Conservation (phyloP, 2,329 filamentous ascomycete species). For the Stachybotrys echinatus region DNA sequence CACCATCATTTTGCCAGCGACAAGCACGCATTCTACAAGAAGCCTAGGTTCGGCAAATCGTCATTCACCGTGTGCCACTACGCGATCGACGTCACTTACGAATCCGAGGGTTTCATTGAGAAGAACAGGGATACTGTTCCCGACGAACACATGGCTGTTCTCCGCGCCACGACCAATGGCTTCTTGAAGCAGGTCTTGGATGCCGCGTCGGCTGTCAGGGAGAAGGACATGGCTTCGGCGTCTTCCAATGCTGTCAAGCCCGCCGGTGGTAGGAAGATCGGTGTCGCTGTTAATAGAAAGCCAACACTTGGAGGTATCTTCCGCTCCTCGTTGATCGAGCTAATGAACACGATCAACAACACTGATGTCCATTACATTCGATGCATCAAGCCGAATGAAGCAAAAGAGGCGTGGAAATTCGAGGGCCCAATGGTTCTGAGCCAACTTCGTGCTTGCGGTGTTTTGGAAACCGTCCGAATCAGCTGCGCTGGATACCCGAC, state of each 20-base stretch:
- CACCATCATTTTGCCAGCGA: slow-evolving; percentile 87
- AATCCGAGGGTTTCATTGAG: slow-evolving; percentile 98
- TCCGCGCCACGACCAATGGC: slow-evolving; percentile 75
- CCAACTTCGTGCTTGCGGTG: slow-evolving; percentile 96
- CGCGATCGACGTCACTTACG: slow-evolving; percentile 95
- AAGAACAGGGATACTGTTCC: slow-evolving; percentile 99
- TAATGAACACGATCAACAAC: slow-evolving; percentile 96
- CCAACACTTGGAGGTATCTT: slow-evolving; percentile 97
- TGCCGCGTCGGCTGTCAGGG: slow-evolving; percentile 78
- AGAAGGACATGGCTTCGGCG: slow-evolving; percentile 72
- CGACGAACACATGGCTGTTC: slow-evolving; percentile 93
- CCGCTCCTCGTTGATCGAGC: slow-evolving; percentile 94
- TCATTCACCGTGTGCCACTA: slow-evolving; percentile 98
- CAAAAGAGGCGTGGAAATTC: slow-evolving; percentile 94
- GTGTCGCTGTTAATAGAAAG: slow-evolving; percentile 90
- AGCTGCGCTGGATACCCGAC: slow-evolving; percentile 96
- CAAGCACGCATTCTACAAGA: slow-evolving; percentile 98
- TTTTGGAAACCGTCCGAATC: slow-evolving; percentile 95
- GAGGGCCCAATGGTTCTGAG: slow-evolving; percentile 98
- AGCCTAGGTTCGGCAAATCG: slow-evolving; percentile 94
- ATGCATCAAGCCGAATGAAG: slow-evolving; percentile 98
- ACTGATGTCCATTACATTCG: slow-evolving; percentile 99
- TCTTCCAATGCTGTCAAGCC: slow-evolving; percentile 71
- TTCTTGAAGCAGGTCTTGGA: slow-evolving; percentile 84
- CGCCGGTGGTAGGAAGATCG: slow-evolving; percentile 77